phyloP scores from a whole-genome alignment of 768 basidiomycete species.

The Lactarius akahatsu region DNA sequence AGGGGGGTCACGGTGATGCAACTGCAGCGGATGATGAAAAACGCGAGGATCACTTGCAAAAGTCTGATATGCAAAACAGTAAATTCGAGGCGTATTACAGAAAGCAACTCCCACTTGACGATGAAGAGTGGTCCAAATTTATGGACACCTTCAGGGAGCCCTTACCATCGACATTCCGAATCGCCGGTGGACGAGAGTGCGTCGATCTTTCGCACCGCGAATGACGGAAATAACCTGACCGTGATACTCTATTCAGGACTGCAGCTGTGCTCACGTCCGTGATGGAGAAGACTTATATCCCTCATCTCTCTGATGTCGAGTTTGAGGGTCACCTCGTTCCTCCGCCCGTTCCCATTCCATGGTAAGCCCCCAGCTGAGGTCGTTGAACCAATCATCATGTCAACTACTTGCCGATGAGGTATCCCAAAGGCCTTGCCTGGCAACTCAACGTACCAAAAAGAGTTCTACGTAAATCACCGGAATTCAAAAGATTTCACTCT shows the following conservation, averaged over 20 bases:
- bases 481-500: conserved; percentile 93
- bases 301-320: conserved; percentile 63
- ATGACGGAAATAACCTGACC: neutral
- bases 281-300: conserved; percentile 77
- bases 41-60: conserved; percentile 55
- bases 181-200: conserved; percentile 85
- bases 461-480: conserved; percentile 78
- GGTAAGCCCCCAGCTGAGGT: conserved; percentile 47
- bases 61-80: conserved; percentile 66
- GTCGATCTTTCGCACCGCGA: conserved; percentile 33
- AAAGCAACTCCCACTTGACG: conserved; percentile 67
- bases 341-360: conserved; percentile 81
- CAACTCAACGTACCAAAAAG: conserved; percentile 91
- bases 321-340: conserved; percentile 76
- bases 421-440: conserved; percentile 95
- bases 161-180: conserved; percentile 91
- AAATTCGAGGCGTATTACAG: conserved; percentile 68
- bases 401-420: conserved; percentile 50
- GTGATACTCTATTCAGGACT: conserved; percentile 46
- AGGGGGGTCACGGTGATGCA: neutral
- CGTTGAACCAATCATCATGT: conserved; percentile 6
- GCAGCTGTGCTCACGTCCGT: conserved; percentile 75
- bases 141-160: conserved; percentile 63
- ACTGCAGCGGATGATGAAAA: conserved; percentile 34
- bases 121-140: conserved; percentile 78